A percentile compares a stretch with the other conserved stretches of the same genome.
These are phyloP conservation scores for Aphanomyces euteiches DNA, from an alignment of 352 stramenopile genomes.

Conservation along the genomic window DNA sequence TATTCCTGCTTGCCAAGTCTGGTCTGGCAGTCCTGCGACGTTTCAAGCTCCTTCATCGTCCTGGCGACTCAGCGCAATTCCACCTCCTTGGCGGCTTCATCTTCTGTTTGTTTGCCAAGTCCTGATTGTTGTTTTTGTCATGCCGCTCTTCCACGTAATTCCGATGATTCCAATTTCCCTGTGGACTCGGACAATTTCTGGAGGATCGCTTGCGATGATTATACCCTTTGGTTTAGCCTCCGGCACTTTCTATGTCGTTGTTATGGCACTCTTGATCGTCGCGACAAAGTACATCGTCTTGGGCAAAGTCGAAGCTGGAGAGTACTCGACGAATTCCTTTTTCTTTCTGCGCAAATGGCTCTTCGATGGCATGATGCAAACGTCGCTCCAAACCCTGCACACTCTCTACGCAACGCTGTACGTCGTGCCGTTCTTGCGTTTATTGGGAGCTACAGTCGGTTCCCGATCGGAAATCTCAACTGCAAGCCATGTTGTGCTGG, in stretches of 20 bases:
- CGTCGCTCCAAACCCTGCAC: slow-evolving; percentile 9
- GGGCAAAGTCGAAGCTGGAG: background rate
- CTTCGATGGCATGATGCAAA: slow-evolving; percentile 14
- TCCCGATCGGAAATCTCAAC: slow-evolving; percentile 18
- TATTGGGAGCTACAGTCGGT: slow-evolving; percentile 7
- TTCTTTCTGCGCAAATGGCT: slow-evolving; percentile 23
- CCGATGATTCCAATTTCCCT: background rate
- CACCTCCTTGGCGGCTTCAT: background rate
- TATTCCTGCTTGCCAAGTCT: background rate
- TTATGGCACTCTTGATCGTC: background rate
- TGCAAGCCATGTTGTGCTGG: background rate
- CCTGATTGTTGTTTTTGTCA: background rate
- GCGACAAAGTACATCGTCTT: background rate
- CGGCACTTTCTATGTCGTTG: background rate
- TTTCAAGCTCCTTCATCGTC: background rate
- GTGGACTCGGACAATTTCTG: background rate
- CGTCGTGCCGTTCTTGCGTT: background rate
- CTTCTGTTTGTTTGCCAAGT: background rate
- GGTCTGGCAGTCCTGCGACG: background rate
- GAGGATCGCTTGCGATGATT: background rate
- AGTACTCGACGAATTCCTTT: slow-evolving; percentile 4
- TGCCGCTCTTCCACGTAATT: background rate
- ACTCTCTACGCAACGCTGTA: slow-evolving; percentile 23
- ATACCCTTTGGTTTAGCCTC: background rate
- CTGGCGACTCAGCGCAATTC: background rate